Percentiles rank a stretch among this genome's conserved stretches.
These are phyloP conservation scores for Furcasterigmium furcatum DNA, from an alignment of 2,329 filamentous ascomycete species.

Conservation along the genomic window DNA sequence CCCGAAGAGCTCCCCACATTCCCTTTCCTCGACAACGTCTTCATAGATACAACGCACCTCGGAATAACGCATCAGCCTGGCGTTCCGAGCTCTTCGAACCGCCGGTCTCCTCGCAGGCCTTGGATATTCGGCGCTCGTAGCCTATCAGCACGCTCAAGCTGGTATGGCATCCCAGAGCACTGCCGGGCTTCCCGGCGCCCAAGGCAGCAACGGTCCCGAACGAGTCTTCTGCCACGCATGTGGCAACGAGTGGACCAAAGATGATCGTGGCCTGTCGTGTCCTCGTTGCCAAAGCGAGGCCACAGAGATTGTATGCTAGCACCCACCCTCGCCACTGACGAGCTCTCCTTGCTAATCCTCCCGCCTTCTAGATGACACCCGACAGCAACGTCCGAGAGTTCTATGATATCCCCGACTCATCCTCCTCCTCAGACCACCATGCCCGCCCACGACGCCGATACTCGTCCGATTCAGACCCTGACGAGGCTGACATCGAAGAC, in stretches of 20 bases:
- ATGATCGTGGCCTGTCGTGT: slow-evolving; percentile 67
- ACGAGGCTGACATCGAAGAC: slow-evolving; percentile 57
- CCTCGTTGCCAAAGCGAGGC: slow-evolving; percentile 76
- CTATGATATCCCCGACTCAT: slow-evolving; percentile 19
- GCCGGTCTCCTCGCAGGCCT: slow-evolving; percentile 56
- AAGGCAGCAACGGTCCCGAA: slow-evolving; percentile 49
- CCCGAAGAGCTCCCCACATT: too few species aligned
- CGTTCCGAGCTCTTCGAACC: slow-evolving; percentile 51
- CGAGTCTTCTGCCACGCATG: slow-evolving; percentile 87
- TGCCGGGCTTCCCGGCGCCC: slow-evolving; percentile 35
- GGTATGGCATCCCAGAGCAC: slow-evolving; percentile 30
- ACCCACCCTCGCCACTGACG: not conserved
- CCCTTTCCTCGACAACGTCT: too few species aligned
- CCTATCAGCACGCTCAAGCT: slow-evolving; percentile 45
- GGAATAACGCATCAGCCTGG: slow-evolving; percentile 40
- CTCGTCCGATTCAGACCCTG: slow-evolving; percentile 55
- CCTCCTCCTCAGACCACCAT: slow-evolving; percentile 3
- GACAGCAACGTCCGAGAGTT: slow-evolving; percentile 60
- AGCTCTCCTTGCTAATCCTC: not conserved
- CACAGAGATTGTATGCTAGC: slow-evolving; percentile 74
- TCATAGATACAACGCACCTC: too few species aligned
- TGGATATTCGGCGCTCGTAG: slow-evolving; percentile 54
- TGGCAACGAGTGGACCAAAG: slow-evolving; percentile 74
- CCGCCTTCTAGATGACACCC: slow-evolving; percentile 41
- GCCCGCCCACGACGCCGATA: too few species aligned